Percentiles rank a stretch among this genome's conserved stretches.
Conservation (phyloP, 169 alveolate genomes). For the Eimeria tenella region DNA sequence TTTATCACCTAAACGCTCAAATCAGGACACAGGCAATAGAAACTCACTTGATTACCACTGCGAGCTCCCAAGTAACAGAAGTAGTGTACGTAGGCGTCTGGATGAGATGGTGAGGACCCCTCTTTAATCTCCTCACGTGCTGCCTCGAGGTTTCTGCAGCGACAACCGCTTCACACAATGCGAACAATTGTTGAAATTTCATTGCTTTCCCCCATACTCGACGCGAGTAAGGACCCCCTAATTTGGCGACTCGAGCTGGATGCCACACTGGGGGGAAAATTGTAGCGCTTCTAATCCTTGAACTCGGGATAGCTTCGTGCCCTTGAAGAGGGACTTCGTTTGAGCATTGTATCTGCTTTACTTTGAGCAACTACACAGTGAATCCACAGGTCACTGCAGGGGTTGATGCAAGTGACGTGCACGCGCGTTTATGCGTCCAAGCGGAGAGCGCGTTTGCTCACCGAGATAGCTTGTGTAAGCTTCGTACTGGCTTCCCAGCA, state of each 20-base stretch:
- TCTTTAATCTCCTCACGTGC: conserved; percentile 15
- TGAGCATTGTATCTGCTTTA: no score
- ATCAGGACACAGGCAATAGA: neutral
- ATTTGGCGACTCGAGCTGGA: no score
- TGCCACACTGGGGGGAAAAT: no score
- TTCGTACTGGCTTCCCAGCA: conserved; percentile 72
- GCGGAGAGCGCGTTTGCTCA: neutral
- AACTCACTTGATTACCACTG: conserved; percentile 46
- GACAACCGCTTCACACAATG: neutral
- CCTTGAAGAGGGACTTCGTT: no score
- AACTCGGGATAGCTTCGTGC: no score
- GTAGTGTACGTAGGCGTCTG: conserved; percentile 47
- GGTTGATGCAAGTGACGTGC: neutral
- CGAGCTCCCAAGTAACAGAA: conserved; percentile 62
- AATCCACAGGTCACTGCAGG: neutral
- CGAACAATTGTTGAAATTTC: neutral
- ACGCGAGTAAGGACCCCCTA: no score
- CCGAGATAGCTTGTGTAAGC: conserved; percentile 71
- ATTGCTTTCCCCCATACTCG: no score
- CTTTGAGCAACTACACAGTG: neutral
- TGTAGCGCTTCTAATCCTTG: no score
- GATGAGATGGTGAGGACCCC: conserved; percentile 52
- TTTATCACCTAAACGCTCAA: no score
- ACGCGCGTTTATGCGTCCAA: neutral
- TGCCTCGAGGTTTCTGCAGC: conserved; percentile 60